These are phyloP conservation scores for Pichia sp. DNA, from an alignment of 1,139 yeast genomes.

Conservation along the genomic window DNA sequence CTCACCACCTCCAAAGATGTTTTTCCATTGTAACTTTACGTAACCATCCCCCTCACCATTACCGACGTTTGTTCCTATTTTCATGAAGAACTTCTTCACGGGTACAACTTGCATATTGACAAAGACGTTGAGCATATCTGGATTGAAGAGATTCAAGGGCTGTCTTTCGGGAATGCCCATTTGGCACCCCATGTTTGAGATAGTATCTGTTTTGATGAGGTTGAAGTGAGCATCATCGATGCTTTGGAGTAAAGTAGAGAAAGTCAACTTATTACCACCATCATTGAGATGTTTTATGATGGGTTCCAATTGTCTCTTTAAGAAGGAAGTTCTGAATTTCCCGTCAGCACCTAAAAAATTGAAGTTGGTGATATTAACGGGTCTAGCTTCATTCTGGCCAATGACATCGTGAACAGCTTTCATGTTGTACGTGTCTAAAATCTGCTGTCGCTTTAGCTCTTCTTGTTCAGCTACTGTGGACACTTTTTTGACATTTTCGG, in stretches of 20 bases:
- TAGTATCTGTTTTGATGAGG: slow-evolving; percentile 31
- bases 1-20: slow-evolving; percentile 89
- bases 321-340: slow-evolving; percentile 43
- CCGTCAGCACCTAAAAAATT: slow-evolving; percentile 47
- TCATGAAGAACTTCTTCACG: slow-evolving; percentile 60
- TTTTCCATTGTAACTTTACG: slow-evolving; percentile 65
- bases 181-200: slow-evolving; percentile 25
- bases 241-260: slow-evolving; percentile 32
- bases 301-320: slow-evolving; percentile 49
- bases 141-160: slow-evolving; percentile 10
- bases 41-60: slow-evolving; percentile 96
- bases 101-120: slow-evolving; percentile 58
- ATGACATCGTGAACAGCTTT: slow-evolving; percentile 37
- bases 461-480: slow-evolving; percentile 10
- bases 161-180: slow-evolving; percentile 21
- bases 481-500: background rate
- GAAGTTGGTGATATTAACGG: slow-evolving; percentile 40
- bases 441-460: slow-evolving; percentile 19
- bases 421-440: slow-evolving; percentile 32
- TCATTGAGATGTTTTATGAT: slow-evolving; percentile 28
- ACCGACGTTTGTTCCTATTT: slow-evolving; percentile 91
- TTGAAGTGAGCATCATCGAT: slow-evolving; percentile 40
- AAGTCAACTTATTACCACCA: slow-evolving; percentile 17
- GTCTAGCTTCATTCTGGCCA: slow-evolving; percentile 35
- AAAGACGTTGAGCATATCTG: slow-evolving; percentile 36